Evolutionary conservation across 352 stramenopile species (phyloP), one percentile per base, ranked within the genome.

Genomic region (Globisporangium takayamanum): DNA sequence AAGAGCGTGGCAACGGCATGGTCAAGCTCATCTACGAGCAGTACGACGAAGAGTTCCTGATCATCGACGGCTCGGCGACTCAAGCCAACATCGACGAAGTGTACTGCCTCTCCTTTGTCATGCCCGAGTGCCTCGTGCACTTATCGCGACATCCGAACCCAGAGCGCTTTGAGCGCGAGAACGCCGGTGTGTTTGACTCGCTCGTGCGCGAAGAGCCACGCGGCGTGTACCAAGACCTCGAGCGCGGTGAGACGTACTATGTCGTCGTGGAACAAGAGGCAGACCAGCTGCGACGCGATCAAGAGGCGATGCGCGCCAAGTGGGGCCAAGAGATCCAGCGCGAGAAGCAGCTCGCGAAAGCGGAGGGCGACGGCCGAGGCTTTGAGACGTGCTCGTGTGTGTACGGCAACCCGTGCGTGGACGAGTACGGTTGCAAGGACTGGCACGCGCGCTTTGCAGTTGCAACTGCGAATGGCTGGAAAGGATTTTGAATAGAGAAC

Each of bases 401-500:
- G 22, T 94, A 96, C 48, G 87, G 88, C 2, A 96, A 96, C 64
- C 88, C 88, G 39, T 97, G 88, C 51, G 81, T 92, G 33, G 88
- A 96, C 57, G 80, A 97, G 50, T 97, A 97, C 50, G 84, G 84
- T 16, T 97, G 88, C 57, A 88, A 83, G 42, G 83, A 97, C 66
- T 96, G 88, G 87, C 76, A 92, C 61, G 80, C 84, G 22, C 73
- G 87, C 0, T 94, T 89, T 63, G 86, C 81, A 0, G 61, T 96
- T n/a, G 84, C 88, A 1, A 92, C 75, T 14, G 76, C 82, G 10
- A 94, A 96, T 59, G 87, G 88, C 0, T 97, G 88, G 88, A 97
- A 97, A 68, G 84, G 83, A 1, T 94, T 94, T 56, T 94, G 36
- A 56, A 98, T 68, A 64, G 97, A 91, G 66, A 89, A 97, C 68